A percentile compares a stretch with the other conserved stretches of the same genome.
phyloP scores from a whole-genome alignment of 2,329 filamentous ascomycete species.

The Neospermospora avenae region DNA sequence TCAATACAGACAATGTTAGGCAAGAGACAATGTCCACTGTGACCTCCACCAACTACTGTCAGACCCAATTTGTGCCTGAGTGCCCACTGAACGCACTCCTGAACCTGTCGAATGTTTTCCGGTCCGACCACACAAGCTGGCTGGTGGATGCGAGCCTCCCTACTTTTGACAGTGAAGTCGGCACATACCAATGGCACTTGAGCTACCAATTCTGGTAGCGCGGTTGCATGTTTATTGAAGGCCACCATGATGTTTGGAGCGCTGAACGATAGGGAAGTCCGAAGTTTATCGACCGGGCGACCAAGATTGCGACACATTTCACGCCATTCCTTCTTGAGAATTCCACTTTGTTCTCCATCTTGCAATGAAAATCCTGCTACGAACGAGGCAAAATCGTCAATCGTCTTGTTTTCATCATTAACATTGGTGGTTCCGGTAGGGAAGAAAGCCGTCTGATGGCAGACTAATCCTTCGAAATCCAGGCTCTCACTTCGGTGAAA shows the following conservation, averaged over 20 bases:
- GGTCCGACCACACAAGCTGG: slow-evolving; percentile 47
- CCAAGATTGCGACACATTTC: not conserved
- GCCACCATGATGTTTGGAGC: slow-evolving; percentile 47
- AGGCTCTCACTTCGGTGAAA: not conserved
- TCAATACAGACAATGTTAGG: slow-evolving; percentile 53
- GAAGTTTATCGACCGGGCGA: not conserved
- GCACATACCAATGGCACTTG: slow-evolving; percentile 36
- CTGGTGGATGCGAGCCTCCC: slow-evolving; percentile 45
- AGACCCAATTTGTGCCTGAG: slow-evolving; percentile 40
- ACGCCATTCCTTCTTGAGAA: not conserved
- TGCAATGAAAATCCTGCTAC: not conserved
- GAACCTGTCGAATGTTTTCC: slow-evolving; percentile 46
- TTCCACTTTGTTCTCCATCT: not conserved
- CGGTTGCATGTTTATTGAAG: slow-evolving; percentile 46
- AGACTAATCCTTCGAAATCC: not conserved
- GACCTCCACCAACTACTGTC: slow-evolving; percentile 57
- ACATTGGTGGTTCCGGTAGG: not conserved
- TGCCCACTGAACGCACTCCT: slow-evolving; percentile 56
- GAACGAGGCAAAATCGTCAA: not conserved
- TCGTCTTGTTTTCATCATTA: not conserved
- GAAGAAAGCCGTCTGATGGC: not conserved
- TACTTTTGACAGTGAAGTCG: slow-evolving; percentile 45
- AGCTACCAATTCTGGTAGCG: slow-evolving; percentile 42
- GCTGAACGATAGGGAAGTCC: not conserved
- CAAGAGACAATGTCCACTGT: slow-evolving; percentile 56